Evolutionary conservation across 1,139 yeast genomes (phyloP).

Genomic region (Protomyces lactucae-debilis): DNA sequence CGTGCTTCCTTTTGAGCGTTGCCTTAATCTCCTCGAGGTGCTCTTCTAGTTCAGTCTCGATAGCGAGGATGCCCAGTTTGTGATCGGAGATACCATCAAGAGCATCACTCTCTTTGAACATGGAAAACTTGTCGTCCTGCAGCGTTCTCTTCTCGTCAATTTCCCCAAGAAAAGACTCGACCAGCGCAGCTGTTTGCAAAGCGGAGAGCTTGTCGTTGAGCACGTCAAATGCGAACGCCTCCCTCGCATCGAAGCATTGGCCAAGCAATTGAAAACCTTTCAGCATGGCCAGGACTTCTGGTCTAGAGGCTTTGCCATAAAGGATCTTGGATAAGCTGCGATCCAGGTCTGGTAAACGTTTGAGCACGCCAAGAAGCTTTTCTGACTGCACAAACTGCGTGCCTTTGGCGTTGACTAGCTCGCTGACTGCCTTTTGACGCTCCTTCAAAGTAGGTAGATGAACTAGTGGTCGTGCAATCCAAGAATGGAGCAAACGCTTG

Average conservation of each 20-base stretch:
- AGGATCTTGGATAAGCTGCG: conserved; percentile 62
- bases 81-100: conserved; percentile 44
- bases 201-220: conserved; percentile 33
- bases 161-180: conserved; percentile 46
- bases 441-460: conserved; percentile 51
- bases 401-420: conserved; percentile 43
- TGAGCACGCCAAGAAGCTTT: conserved; percentile 47
- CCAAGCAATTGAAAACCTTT: conserved; percentile 38
- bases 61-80: conserved; percentile 32
- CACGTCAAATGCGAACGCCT: conserved; percentile 36
- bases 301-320: conserved; percentile 58
- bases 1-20: conserved; percentile 53
- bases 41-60: conserved; percentile 45
- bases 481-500: conserved; percentile 54
- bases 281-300: conserved; percentile 61
- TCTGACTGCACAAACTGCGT: conserved; percentile 44
- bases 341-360: conserved; percentile 60
- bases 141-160: conserved; percentile 56
- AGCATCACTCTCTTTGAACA: conserved; percentile 36
- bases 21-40: conserved; percentile 50
- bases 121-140: conserved; percentile 46
- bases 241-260: conserved; percentile 32
- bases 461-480: conserved; percentile 72
- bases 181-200: conserved; percentile 34
- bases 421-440: conserved; percentile 61